Conservation (phyloP, 345 rosid genomes). For the Gossypium thurberi region DNA sequence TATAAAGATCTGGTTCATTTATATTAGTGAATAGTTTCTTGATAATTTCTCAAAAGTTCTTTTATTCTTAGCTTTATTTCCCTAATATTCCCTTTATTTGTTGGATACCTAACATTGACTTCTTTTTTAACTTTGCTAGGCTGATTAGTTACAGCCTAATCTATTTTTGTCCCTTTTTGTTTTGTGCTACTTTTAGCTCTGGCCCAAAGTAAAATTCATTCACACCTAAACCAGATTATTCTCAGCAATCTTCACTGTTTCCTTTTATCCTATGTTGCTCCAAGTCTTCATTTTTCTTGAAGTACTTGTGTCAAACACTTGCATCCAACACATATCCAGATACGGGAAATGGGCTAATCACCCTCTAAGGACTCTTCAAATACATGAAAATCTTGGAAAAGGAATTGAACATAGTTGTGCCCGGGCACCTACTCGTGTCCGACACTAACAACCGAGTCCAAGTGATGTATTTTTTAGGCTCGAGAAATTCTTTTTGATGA, state of each 20-base stretch:
- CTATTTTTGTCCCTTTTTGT: background rate
- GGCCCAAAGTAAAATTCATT: constrained; percentile 11
- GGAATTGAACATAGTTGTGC: no score
- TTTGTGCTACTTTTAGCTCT: constrained; percentile 6
- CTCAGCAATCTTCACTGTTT: background rate
- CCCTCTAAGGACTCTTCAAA: background rate
- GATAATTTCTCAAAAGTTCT: constrained; percentile 14
- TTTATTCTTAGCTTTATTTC: constrained; percentile 16
- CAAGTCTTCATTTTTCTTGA: background rate
- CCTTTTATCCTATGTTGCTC: background rate
- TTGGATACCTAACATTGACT: constrained; percentile 25
- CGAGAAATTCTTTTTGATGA: no score
- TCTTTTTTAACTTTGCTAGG: constrained; percentile 7
- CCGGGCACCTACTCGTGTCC: background rate
- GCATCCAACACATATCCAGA: no score
- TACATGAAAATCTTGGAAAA: background rate
- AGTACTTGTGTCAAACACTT: background rate
- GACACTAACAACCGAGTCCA: background rate
- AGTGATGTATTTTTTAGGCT: background rate
- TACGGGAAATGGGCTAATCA: no score
- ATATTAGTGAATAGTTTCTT: constrained; percentile 10
- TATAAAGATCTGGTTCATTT: constrained; percentile 17
- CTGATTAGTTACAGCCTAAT: background rate
- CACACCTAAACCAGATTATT: constrained; percentile 1
- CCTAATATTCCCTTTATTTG: constrained; percentile 8